These are phyloP conservation scores for Cladosporium sp. DNA, from an alignment of 2,329 filamentous ascomycete genomes.

Conservation along the genomic window DNA sequence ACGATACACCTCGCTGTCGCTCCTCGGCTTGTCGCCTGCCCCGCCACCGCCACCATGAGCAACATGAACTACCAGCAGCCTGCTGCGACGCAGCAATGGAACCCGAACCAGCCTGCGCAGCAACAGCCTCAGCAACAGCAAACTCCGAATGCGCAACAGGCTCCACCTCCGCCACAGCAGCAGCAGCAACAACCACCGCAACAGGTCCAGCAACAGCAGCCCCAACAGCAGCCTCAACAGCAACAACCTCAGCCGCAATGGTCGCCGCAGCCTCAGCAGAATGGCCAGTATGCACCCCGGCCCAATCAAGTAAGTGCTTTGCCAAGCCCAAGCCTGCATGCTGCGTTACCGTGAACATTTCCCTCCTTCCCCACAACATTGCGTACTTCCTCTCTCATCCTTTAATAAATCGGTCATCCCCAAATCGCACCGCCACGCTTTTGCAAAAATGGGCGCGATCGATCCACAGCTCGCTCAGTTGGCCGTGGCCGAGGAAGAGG, in stretches of 20 bases:
- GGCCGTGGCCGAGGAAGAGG: constrained; percentile 24
- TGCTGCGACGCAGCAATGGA: constrained; percentile 25
- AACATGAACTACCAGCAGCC: constrained; percentile 26
- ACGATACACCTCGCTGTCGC: constrained; percentile 7
- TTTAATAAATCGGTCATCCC: not conserved
- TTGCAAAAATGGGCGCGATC: constrained; percentile 29
- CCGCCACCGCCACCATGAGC: constrained; percentile 20
- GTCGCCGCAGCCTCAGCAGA: constrained; percentile 35
- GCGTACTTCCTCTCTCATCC: constrained; percentile 16
- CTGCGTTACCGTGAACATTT: constrained; percentile 17
- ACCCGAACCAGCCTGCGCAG: constrained; percentile 26
- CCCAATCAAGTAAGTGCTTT: constrained; percentile 35
- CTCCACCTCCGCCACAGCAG: constrained; percentile 19
- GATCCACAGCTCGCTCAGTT: constrained; percentile 32
- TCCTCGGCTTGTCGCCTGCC: not conserved
- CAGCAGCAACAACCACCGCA: constrained; percentile 12
- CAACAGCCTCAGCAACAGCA: constrained; percentile 26
- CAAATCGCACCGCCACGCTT: constrained; percentile 6
- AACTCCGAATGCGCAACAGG: constrained; percentile 23
- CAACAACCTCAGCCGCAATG: constrained; percentile 25
- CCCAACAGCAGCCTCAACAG: constrained; percentile 25
- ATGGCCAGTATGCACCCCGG: constrained; percentile 36
- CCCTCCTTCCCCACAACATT: constrained; percentile 19
- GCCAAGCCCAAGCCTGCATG: constrained; percentile 21
- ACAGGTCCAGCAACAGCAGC: constrained; percentile 21